These are phyloP conservation scores for Alternaria consortialis DNA, from an alignment of 2,329 filamentous ascomycete genomes.

Conservation along the genomic window DNA sequence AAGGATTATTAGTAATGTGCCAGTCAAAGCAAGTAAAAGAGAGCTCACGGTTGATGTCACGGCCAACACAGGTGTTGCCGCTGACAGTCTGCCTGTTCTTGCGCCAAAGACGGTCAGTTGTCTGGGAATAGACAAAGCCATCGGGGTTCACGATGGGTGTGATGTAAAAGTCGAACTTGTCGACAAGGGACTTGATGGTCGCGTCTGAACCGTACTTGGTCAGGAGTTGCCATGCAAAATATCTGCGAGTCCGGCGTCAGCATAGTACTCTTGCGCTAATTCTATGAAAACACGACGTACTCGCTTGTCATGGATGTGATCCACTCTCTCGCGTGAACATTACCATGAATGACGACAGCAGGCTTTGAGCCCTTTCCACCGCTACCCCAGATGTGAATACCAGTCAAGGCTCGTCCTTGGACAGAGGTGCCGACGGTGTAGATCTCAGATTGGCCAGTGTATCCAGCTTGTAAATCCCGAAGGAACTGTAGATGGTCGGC, in stretches of 20 bases:
- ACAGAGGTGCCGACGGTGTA: constrained; percentile 45
- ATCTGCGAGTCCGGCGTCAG: constrained; percentile 19
- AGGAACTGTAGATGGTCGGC: constrained; percentile 48
- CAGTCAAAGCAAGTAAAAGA: no score
- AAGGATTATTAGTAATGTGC: background rate
- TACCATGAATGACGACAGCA: constrained; percentile 47
- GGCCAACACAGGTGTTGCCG: constrained; percentile 45
- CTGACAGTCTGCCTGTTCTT: constrained; percentile 51
- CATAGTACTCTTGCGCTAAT: background rate
- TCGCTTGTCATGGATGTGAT: constrained; percentile 45
- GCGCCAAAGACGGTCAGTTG: constrained; percentile 52
- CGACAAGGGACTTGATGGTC: constrained; percentile 44
- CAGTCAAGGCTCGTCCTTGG: constrained; percentile 44
- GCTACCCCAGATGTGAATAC: constrained; percentile 51
- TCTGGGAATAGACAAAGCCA: constrained; percentile 52
- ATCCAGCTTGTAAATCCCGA: constrained; percentile 44
- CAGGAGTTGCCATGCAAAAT: constrained; percentile 48
- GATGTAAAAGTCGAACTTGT: constrained; percentile 51
- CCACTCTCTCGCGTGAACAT: constrained; percentile 50
- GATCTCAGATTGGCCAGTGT: constrained; percentile 45
- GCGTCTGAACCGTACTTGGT: constrained; percentile 46
- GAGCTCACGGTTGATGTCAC: constrained; percentile 47
- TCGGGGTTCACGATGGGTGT: constrained; percentile 33
- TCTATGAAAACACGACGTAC: constrained; percentile 7
- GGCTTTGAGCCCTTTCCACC: constrained; percentile 50